Evolutionary conservation across 345 rosid genomes (phyloP).

Genomic region (Odontarrhena argentea): DNA sequence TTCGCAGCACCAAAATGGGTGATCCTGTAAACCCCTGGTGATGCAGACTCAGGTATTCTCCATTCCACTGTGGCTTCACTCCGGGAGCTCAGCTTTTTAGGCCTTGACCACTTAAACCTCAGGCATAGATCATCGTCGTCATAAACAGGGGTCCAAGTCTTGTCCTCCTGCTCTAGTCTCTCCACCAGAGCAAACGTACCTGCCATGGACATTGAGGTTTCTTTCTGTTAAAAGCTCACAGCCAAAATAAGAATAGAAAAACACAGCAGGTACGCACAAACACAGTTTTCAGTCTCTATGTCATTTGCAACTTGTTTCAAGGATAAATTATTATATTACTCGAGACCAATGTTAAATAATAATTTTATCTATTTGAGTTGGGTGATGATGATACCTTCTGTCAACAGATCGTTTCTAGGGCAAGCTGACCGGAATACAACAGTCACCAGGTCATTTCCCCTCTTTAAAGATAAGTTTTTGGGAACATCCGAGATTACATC

Average conservation of each 20-base stretch:
- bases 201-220: constrained; percentile 18
- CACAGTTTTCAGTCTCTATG: constrained; percentile 8
- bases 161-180: constrained; percentile 60
- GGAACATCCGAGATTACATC: constrained; percentile 77
- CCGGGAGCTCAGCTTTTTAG: constrained; percentile 61
- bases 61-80: constrained; percentile 84
- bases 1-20: constrained; percentile 92
- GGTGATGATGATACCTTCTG: constrained; percentile 59
- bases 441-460: constrained; percentile 60
- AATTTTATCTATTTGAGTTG: not conserved
- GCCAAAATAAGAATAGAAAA: not conserved
- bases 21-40: constrained; percentile 79
- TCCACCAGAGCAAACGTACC: constrained; percentile 84
- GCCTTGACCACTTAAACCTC: constrained; percentile 86
- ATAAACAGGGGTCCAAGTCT: constrained; percentile 74
- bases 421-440: constrained; percentile 94
- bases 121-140: constrained; percentile 97
- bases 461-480: constrained; percentile 68
- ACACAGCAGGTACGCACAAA: not conserved
- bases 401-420: constrained; percentile 91
- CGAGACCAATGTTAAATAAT: not conserved
- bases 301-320: constrained; percentile 9
- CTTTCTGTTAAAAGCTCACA: not conserved
- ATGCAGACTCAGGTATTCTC: constrained; percentile 72
- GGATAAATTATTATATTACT: not conserved